Conservation (phyloP, 768 basidiomycete genomes). For the Hysterangium stoloniferum region DNA sequence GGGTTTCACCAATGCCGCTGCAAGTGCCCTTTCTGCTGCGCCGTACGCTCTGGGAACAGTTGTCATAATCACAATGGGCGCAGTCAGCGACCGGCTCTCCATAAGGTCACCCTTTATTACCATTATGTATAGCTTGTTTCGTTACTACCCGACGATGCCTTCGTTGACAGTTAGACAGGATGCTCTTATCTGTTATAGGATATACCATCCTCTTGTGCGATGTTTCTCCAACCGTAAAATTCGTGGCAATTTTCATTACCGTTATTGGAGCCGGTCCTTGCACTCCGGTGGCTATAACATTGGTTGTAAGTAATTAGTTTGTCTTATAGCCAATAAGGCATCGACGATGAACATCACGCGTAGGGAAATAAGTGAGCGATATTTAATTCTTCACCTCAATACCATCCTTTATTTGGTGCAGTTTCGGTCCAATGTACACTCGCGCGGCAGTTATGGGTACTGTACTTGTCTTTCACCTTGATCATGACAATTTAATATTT, state of each 20-base stretch:
- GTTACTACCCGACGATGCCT: neutral
- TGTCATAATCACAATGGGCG: constrained; percentile 29
- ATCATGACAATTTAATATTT: no score
- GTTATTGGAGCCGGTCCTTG: constrained; percentile 4
- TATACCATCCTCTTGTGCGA: constrained; percentile 13
- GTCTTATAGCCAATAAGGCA: neutral
- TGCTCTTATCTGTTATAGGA: constrained; percentile 12
- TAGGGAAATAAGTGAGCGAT: constrained; percentile 15
- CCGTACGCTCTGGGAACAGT: constrained; percentile 34
- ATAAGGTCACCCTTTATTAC: constrained; percentile 29
- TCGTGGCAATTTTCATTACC: constrained; percentile 8
- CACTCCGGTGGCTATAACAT: constrained; percentile 16
- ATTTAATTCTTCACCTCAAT: neutral
- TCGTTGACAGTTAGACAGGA: neutral
- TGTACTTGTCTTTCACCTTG: no score
- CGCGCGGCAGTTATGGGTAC: constrained; percentile 22
- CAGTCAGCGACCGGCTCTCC: constrained; percentile 25
- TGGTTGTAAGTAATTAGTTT: constrained; percentile 7
- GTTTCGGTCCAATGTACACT: constrained; percentile 17
- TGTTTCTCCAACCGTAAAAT: constrained; percentile 9
- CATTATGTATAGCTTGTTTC: constrained; percentile 6
- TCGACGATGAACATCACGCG: neutral
- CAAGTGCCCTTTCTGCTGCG: constrained; percentile 16
- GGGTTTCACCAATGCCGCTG: constrained; percentile 21
- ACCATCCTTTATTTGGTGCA: neutral